These are phyloP conservation scores for Podospora didyma DNA, from an alignment of 495 filamentous ascomycete genomes.

Conservation along the genomic window DNA sequence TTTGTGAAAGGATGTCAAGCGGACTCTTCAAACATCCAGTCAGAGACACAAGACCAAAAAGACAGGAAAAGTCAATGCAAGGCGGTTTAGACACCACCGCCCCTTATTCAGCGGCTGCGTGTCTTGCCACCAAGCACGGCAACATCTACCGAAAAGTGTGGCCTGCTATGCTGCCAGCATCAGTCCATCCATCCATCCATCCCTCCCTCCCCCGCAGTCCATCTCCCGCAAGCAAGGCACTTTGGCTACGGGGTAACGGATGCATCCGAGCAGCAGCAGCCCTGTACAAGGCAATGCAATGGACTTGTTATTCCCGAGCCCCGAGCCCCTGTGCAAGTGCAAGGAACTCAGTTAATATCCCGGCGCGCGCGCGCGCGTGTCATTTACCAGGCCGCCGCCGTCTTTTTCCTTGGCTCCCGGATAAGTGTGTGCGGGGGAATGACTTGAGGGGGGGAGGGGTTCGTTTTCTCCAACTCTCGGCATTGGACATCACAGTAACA, in stretches of 20 bases:
- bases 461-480: conserved; percentile 17
- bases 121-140: background rate
- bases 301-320: too few species aligned
- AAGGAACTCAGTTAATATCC: background rate
- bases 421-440: conserved; percentile 15
- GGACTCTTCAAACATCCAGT: too few species aligned
- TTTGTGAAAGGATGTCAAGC: too few species aligned
- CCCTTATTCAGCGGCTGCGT: too few species aligned
- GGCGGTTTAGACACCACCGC: background rate
- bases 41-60: too few species aligned
- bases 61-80: background rate
- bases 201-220: too few species aligned
- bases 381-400: background rate
- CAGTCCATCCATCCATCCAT: too few species aligned
- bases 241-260: conserved; percentile 4
- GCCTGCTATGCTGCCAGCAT: too few species aligned
- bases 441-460: background rate
- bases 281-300: too few species aligned
- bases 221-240: background rate
- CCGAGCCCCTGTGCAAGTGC: background rate
- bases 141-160: background rate
- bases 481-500: conserved; percentile 6
- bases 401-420: background rate
- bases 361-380: background rate
- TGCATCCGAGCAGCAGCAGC: conserved; percentile 8